Percentiles rank a stretch among this genome's conserved stretches.
These are phyloP conservation scores for Chenopodium formosanum DNA, from an alignment of 148 eudicot genomes.

Conservation along the genomic window DNA sequence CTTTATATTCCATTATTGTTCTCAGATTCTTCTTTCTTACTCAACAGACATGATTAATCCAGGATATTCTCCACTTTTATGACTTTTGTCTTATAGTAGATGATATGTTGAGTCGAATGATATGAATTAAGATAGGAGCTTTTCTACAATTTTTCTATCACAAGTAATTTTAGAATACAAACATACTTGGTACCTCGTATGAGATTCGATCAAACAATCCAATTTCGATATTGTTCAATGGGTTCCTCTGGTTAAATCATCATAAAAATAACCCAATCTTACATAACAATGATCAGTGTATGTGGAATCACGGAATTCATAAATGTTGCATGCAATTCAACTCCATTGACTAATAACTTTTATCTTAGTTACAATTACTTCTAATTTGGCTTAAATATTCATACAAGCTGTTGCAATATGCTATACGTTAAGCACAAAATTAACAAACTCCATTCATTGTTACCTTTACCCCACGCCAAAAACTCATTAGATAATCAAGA, in stretches of 20 bases:
- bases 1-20: constrained; percentile 9
- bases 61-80: constrained; percentile 18
- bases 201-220: neutral
- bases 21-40: constrained; percentile 15
- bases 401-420: neutral
- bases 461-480: neutral
- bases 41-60: constrained; percentile 2
- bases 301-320: neutral
- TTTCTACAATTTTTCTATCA: no score
- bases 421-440: neutral
- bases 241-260: no score
- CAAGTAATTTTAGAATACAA: neutral
- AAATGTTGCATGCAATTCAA: neutral
- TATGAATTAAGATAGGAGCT: no score
- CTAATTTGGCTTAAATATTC: neutral
- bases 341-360: neutral
- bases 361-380: neutral
- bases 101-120: neutral
- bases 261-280: neutral
- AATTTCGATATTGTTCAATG: neutral
- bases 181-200: neutral
- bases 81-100: neutral
- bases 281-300: neutral
- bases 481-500: neutral
- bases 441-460: neutral